Evolutionary conservation across 2,329 filamentous ascomycete species (phyloP).

Genomic region (Ophiosphaerella korrae): DNA sequence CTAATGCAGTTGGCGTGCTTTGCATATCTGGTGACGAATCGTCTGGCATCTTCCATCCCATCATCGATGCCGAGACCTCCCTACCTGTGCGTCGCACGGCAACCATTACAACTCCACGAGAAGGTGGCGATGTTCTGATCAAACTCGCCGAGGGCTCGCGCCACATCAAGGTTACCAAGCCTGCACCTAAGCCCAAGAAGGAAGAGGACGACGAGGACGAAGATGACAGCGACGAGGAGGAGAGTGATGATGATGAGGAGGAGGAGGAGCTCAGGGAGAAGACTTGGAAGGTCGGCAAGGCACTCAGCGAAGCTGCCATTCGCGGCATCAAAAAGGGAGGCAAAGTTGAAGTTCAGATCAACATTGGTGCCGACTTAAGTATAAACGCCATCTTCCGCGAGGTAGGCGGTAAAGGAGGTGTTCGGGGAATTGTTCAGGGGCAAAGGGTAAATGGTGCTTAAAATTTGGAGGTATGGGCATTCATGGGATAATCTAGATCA

Average conservation of each 20-base stretch:
- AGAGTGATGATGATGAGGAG: conserved; percentile 78
- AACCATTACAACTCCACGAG: conserved; percentile 75
- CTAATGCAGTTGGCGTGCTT: conserved; percentile 86
- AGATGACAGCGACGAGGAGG: conserved; percentile 63
- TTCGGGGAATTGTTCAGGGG: conserved; percentile 38
- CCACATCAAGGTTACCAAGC: conserved; percentile 92
- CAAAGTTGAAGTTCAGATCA: conserved; percentile 94
- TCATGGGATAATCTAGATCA: no score
- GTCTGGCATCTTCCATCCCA: conserved; percentile 75
- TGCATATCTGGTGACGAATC: conserved; percentile 63
- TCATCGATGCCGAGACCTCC: conserved; percentile 85
- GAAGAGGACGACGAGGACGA: conserved; percentile 65
- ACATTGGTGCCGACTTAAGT: conserved; percentile 78
- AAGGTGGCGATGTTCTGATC: conserved; percentile 85
- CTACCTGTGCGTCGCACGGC: conserved; percentile 86
- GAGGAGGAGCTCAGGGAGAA: conserved; percentile 87
- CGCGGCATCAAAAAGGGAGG: conserved; percentile 82
- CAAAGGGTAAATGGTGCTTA: conserved; percentile 39
- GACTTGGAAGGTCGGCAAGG: conserved; percentile 84
- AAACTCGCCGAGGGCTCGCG: conserved; percentile 86
- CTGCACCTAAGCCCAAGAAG: conserved; percentile 76
- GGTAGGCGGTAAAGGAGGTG: conserved; percentile 82
- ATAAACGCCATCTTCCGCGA: conserved; percentile 83
- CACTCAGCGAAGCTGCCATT: conserved; percentile 84
- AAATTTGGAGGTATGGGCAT: neutral